phyloP scores from a whole-genome alignment of 2,329 filamentous ascomycete genomes.

The Colletotrichum endophyticum region DNA sequence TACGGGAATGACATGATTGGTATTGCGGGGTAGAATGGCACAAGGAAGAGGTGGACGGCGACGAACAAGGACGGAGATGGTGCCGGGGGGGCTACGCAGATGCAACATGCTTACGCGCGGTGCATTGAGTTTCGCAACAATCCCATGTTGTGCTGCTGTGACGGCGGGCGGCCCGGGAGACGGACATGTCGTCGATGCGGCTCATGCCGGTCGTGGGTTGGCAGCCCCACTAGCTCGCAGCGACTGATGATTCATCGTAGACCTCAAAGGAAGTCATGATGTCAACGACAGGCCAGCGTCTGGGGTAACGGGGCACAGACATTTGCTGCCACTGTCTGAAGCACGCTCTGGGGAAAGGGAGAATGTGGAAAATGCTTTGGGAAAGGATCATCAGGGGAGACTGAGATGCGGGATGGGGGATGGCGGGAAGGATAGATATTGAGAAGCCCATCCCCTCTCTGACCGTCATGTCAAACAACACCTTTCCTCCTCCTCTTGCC shows the following conservation, averaged over 20 bases:
- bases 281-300: neutral
- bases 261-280: neutral
- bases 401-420: neutral
- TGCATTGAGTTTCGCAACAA: neutral
- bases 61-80: neutral
- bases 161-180: neutral
- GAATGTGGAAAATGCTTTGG: neutral
- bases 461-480: fast-evolving
- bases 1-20: neutral
- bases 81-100: neutral
- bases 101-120: neutral
- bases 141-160: neutral
- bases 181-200: neutral
- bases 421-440: neutral
- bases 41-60: too few relatives aligned
- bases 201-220: neutral
- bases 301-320: conserved; percentile 4
- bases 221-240: neutral
- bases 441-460: neutral
- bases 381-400: neutral
- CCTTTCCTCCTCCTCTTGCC: fast-evolving
- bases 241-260: conserved; percentile 16
- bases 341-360: neutral
- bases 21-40: neutral
- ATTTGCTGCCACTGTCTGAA: neutral